Conservation (phyloP, 2,329 filamentous ascomycete species). For the Scedosporium dehoogii region DNA sequence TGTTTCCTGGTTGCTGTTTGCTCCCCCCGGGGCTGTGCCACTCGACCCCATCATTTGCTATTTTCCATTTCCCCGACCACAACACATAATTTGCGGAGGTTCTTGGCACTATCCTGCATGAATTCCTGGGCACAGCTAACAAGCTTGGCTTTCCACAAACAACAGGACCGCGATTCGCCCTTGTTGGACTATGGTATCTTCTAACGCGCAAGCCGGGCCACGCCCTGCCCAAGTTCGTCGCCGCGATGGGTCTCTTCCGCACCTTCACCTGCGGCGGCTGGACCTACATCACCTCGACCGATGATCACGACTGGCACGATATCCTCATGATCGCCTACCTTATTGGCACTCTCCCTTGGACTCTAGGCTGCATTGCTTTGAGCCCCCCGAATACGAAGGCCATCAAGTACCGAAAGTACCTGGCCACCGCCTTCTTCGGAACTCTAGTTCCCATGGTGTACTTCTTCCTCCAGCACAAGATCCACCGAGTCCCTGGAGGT, state of each 20-base stretch:
- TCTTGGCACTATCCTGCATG: not conserved
- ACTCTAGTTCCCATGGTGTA: slow-evolving; percentile 85
- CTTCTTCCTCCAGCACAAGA: slow-evolving; percentile 98
- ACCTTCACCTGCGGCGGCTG: slow-evolving; percentile 93
- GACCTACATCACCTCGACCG: slow-evolving; percentile 97
- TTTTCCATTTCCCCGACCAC: not conserved
- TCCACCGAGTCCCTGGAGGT: slow-evolving; percentile 91
- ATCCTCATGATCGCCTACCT: slow-evolving; percentile 99
- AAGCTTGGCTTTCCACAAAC: not conserved
- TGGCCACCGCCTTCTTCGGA: slow-evolving; percentile 79
- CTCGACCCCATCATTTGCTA: not conserved
- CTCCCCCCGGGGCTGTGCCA: not conserved
- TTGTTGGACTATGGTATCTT: slow-evolving; percentile 87
- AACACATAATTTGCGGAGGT: not conserved
- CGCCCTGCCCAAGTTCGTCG: slow-evolving; percentile 71
- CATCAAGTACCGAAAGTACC: slow-evolving; percentile 78
- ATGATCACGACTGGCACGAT: slow-evolving; percentile 97
- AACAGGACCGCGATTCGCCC: slow-evolving; percentile 74
- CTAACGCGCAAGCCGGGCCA: slow-evolving; percentile 69
- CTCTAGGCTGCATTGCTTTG: slow-evolving; percentile 75
- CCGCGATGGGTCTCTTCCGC: slow-evolving; percentile 70
- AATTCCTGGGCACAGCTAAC: not conserved
- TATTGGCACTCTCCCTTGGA: slow-evolving; percentile 91
- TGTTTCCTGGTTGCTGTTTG: not conserved
- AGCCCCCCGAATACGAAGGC: slow-evolving; percentile 77